Evolutionary conservation across 2,329 filamentous ascomycete species (phyloP), one percentile per base, ranked within the genome.

Genomic region (Tolypocladium paradoxum): DNA sequence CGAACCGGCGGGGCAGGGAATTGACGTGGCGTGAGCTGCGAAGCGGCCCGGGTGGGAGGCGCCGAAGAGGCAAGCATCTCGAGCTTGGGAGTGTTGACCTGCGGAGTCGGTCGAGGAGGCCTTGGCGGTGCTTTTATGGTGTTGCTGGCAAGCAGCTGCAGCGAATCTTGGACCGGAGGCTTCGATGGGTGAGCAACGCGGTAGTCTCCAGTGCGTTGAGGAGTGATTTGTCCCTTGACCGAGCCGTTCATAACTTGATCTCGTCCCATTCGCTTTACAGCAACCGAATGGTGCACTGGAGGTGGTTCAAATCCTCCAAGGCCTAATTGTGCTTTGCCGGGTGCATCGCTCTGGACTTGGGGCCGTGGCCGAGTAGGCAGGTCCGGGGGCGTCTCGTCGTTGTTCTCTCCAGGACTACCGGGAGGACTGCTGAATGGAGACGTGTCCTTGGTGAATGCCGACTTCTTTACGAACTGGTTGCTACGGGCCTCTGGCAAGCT

Each of bases 381-480:
- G 53, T 68, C 70, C 1, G 79, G 77, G 8, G 75, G 75, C 7
- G 72, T 70, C n/a, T 73, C 71, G n/a, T 72, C 71, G n/a, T 77
- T 73, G 0, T 36, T 54, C 27, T 54, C 65, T 52, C 78, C 83
- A 5, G 81, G 79, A 64, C 86, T 92, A 60, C 83, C 84, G 0
- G 91, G 90, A 20, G 90, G 90, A 36, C 90, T 96, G 62, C 77
- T 90, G 64, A 96, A 96, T 0, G 92, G 91, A 1, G 92, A 96
- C 0, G 83, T 64, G 62, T 74, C 71, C 56, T 73, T 67, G 0
- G 61, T 58, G 6, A 67, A 57, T 11, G 56, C 57, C 6, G 56
- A 48, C 50, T 54, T 64, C 2, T 50, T 56, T 7, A 37, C 34
- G n/a, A 55, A 38, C 31, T 51, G 55, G 33, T 36, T 58, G 29